These are phyloP conservation scores for Monosporascus sp. DNA, from an alignment of 2,329 filamentous ascomycete genomes.

Conservation along the genomic window DNA sequence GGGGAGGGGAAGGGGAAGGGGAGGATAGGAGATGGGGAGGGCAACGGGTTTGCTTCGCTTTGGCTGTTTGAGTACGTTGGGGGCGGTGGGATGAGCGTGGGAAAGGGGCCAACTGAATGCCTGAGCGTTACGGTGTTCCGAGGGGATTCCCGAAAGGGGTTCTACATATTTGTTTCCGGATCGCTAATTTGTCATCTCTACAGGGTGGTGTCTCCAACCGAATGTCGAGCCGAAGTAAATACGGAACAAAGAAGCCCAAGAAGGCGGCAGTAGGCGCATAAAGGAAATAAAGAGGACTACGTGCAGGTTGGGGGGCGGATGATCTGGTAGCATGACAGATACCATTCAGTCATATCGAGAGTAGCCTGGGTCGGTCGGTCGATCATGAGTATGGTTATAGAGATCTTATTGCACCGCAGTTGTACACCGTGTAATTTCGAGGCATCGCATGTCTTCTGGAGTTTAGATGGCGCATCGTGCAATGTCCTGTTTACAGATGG, in stretches of 20 bases:
- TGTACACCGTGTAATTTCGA: neutral
- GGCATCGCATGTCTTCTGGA: neutral
- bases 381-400: too few species aligned
- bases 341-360: too few species aligned
- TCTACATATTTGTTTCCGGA: too few species aligned
- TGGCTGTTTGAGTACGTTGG: neutral
- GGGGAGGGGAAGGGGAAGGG: neutral
- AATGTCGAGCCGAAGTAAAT: conserved; percentile 84
- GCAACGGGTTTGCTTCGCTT: too few species aligned
- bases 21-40: neutral
- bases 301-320: too few species aligned
- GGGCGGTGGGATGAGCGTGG: too few species aligned
- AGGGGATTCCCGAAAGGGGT: too few species aligned
- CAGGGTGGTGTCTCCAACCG: conserved; percentile 88
- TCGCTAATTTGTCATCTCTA: conserved; percentile 20
- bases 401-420: neutral
- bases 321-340: too few species aligned
- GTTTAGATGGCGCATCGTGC: neutral
- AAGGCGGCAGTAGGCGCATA: conserved; percentile 52
- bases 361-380: too few species aligned
- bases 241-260: conserved; percentile 98
- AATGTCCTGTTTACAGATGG: neutral
- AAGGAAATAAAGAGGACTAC: neutral
- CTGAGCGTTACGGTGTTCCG: too few species aligned
- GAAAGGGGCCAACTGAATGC: too few species aligned